Evolutionary conservation across 176 grass and related monocot species (phyloP), one percentile per base, ranked within the genome.

Genomic region (Carex pumila): DNA sequence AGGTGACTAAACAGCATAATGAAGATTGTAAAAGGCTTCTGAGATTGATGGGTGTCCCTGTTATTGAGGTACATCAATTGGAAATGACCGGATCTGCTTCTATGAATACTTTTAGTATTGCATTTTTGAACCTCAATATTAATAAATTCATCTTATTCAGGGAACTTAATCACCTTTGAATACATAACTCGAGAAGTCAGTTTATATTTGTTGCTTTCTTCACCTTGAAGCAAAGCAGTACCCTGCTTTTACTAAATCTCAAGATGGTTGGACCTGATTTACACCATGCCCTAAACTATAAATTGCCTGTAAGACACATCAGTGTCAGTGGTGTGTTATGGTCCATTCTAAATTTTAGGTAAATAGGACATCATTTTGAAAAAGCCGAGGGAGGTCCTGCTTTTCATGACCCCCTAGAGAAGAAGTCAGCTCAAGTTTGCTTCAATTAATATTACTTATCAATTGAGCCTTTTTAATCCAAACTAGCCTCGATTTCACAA

Each of bases 1-100:
- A 98, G 96, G 96, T 98, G 67, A 93, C 93, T 53, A 90, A 86
- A 85, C 92, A 95, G 87, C 96, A 95, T 60, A 98, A 98, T 43
- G 91, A 98, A 71, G 96, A 98, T 65, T 98, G 96, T 93, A 95
- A 95, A 76, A 84, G 83, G 82, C 91, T 98, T 79, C 77, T 98
- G 83, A 91, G 85, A 90, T 88, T 98, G 72, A 98, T 98, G 92
- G 96, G 96, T 17, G 89, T 98, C 80, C 93, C 96, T 90, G 91
- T 95, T 39, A 89, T 98, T 83, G 96, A 98, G 96, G 96, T 98
- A 86, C 82, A 84, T 49, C 25, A 53, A 53, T 31, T 85, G 29
- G 19, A 68, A 29, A 80, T 56, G 71, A 29, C 6, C 17, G 5
- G 4, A 71, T 71, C 43, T 71, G 36, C 32, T 71, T 43, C 67